Conservation (phyloP, 257 asterid species). For the Capsicum rhomboideum region DNA sequence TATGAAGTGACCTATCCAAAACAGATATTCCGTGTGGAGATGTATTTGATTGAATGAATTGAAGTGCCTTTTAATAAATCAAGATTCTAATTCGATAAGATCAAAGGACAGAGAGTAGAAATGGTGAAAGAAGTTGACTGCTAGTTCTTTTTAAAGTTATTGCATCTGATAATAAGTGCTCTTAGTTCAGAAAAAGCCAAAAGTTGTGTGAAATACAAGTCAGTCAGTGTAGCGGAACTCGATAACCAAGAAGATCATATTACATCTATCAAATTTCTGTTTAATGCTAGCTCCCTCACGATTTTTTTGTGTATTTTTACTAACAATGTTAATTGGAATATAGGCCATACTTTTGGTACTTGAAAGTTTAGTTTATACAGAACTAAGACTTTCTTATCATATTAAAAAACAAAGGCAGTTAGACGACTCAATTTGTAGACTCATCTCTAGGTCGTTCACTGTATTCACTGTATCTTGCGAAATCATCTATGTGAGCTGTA, state of each 20-base stretch:
- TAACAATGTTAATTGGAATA: neutral
- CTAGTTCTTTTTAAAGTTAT: neutral
- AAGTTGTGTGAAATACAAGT: neutral
- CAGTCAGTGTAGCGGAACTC: neutral
- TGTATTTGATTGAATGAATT: neutral
- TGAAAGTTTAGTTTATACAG: neutral
- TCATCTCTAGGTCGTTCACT: neutral
- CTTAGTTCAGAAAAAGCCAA: neutral
- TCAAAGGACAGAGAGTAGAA: neutral
- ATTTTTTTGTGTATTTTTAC: neutral
- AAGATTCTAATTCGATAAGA: neutral
- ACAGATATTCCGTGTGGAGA: neutral
- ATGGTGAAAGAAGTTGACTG: neutral
- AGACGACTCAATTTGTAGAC: neutral
- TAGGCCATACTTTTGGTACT: neutral
- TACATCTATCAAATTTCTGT: neutral
- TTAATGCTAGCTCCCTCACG: neutral
- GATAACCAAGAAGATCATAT: neutral
- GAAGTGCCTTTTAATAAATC: neutral
- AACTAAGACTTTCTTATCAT: neutral
- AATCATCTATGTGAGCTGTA: neutral
- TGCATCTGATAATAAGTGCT: neutral
- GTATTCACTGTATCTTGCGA: too few species aligned
- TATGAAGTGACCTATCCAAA: neutral
- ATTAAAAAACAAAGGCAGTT: neutral